Conservation (phyloP, 106 monocot genomes). For the Dendrobium huoshanense region DNA sequence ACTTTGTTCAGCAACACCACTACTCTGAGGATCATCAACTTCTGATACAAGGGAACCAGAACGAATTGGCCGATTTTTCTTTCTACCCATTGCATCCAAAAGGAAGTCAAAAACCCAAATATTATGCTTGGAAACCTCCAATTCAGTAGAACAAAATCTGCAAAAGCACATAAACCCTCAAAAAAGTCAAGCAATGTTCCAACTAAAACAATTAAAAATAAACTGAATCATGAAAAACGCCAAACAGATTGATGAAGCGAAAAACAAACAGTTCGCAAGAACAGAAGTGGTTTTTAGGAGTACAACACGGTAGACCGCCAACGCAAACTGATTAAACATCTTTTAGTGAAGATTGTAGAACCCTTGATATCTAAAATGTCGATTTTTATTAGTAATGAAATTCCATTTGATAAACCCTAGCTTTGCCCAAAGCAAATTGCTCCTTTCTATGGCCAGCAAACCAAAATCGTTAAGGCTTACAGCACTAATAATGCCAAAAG, state of each 20-base stretch:
- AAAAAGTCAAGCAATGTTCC: neutral
- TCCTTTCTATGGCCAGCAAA: too few relatives aligned
- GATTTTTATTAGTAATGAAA: neutral
- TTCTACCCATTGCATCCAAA: conserved; percentile 52
- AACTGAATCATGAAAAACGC: neutral
- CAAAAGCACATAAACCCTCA: neutral
- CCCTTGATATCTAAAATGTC: neutral
- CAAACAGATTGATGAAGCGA: neutral
- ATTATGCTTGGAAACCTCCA: neutral
- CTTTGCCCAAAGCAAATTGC: too few relatives aligned
- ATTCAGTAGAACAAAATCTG: neutral
- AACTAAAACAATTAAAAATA: neutral
- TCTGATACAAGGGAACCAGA: conserved; percentile 31
- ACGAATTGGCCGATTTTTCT: conserved; percentile 64
- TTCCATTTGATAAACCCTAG: neutral
- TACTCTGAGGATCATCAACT: neutral
- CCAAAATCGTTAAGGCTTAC: too few relatives aligned
- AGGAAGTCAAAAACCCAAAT: neutral
- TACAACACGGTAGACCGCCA: neutral
- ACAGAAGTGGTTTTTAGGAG: neutral
- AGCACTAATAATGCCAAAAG: too few relatives aligned
- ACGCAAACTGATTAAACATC: neutral
- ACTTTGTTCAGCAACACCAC: conserved; percentile 6
- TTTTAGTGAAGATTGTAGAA: neutral
- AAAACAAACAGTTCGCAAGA: neutral